Evolutionary conservation across 495 filamentous ascomycete genomes (phyloP).

Genomic region (Staphylotrichum tortipilum): DNA sequence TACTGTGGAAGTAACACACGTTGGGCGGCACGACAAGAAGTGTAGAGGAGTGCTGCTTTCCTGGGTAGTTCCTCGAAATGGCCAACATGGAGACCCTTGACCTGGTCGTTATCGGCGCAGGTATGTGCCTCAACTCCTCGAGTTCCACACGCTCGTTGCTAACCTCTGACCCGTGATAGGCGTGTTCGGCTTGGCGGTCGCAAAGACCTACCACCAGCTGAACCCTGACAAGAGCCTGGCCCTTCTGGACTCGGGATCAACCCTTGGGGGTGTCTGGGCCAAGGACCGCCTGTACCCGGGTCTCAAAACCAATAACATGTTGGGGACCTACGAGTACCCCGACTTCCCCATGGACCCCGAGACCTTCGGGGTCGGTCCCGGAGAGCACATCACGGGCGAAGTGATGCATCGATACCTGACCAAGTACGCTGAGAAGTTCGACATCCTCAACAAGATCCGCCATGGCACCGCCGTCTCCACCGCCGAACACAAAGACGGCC

Average conservation of each 20-base stretch:
- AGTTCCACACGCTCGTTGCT: neutral
- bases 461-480: constrained; percentile 44
- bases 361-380: constrained; percentile 49
- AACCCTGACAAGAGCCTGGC: constrained; percentile 30
- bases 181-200: constrained; percentile 34
- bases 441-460: constrained; percentile 45
- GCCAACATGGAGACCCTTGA: constrained; percentile 34
- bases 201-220: constrained; percentile 34
- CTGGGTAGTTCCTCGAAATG: neutral
- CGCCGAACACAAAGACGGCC: constrained; percentile 37
- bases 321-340: constrained; percentile 62
- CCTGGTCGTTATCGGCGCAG: constrained; percentile 38
- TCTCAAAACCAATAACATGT: constrained; percentile 51
- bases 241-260: constrained; percentile 31
- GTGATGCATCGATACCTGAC: constrained; percentile 59
- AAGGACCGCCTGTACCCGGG: constrained; percentile 55
- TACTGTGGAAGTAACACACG: too few relatives aligned
- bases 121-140: constrained; percentile 19
- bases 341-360: constrained; percentile 63
- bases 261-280: constrained; percentile 64
- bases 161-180: constrained; percentile 18
- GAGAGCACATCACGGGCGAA: constrained; percentile 60
- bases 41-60: too few relatives aligned
- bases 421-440: constrained; percentile 53
- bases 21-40: too few relatives aligned